Percentiles rank a stretch among this genome's conserved stretches.
Evolutionary conservation across 1,139 yeast genomes (phyloP).

Genomic region (Meyerozyma guilliermondii): DNA sequence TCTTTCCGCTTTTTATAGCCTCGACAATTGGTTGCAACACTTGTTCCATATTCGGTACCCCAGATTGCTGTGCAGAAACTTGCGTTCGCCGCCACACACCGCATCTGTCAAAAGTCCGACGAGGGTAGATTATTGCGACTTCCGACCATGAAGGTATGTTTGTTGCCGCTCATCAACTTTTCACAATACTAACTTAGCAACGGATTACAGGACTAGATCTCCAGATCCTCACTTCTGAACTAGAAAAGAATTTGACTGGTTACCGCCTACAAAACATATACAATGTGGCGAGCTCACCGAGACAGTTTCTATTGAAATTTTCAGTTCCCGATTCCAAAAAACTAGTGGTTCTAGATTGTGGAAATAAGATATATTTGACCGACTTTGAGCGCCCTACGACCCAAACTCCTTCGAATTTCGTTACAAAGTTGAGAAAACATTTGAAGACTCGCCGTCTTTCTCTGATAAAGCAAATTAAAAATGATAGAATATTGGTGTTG

Average conservation of each 20-base stretch:
- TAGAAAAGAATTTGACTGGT: conserved; percentile 49
- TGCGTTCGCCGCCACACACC: not conserved
- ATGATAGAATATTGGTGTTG: conserved; percentile 75
- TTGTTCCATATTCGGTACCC: conserved; percentile 1
- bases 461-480: conserved; percentile 64
- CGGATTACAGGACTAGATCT: conserved; percentile 82
- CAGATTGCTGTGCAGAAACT: not conserved
- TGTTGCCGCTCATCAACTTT: not conserved
- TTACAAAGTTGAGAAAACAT: conserved; percentile 80
- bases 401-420: conserved; percentile 80
- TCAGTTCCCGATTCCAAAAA: conserved; percentile 79
- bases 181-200: conserved; percentile 47
- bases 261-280: conserved; percentile 82
- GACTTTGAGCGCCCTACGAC: conserved; percentile 78
- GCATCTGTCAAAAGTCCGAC: not conserved
- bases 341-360: conserved; percentile 76
- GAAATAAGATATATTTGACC: conserved; percentile 75
- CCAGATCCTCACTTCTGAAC: conserved; percentile 64
- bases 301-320: conserved; percentile 77
- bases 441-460: conserved; percentile 76
- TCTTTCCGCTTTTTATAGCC: conserved; percentile 8
- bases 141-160: conserved; percentile 3
- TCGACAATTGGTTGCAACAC: not conserved
- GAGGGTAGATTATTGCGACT: not conserved
- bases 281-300: conserved; percentile 65